Conservation (phyloP, 2,329 filamentous ascomycete genomes). For the Tolypocladium tropicale region DNA sequence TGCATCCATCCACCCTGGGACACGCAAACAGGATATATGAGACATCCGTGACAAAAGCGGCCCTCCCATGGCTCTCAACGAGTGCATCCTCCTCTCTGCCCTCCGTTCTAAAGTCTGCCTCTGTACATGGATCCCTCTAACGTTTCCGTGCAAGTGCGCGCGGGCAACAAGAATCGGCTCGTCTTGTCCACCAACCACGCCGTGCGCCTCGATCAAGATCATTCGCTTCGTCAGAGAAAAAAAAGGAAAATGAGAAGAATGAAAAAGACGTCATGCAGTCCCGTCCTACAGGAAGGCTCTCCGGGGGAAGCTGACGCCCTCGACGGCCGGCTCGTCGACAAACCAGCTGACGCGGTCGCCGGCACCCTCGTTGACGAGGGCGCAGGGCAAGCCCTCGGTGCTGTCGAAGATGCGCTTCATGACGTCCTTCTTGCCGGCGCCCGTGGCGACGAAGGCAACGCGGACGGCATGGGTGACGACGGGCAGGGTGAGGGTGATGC, state of each 20-base stretch:
- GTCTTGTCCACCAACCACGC: not conserved
- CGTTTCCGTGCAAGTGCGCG: not conserved
- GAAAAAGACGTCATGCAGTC: not conserved
- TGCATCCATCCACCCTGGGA: not conserved
- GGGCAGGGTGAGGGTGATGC: slow-evolving; percentile 86
- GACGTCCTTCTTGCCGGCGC: slow-evolving; percentile 79
- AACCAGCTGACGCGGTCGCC: slow-evolving; percentile 94
- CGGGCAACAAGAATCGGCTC: not conserved
- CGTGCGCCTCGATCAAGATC: not conserved
- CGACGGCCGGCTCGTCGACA: slow-evolving; percentile 74
- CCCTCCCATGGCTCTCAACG: not conserved
- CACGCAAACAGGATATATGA: not conserved
- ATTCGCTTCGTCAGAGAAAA: not conserved
- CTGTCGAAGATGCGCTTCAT: slow-evolving; percentile 87
- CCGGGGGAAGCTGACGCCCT: slow-evolving; percentile 74
- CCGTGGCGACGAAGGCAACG: slow-evolving; percentile 87
- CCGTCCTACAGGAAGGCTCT: slow-evolving; percentile 46
- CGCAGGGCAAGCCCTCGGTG: slow-evolving; percentile 69
- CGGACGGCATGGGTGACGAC: slow-evolving; percentile 80
- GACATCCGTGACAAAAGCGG: not conserved
- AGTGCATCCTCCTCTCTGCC: not conserved
- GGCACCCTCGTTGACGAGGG: slow-evolving; percentile 73
- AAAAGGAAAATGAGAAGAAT: no score
- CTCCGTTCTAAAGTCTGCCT: not conserved
- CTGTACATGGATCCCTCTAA: not conserved